Conservation (phyloP, 306 rosid species). For the Acacia confusa region DNA sequence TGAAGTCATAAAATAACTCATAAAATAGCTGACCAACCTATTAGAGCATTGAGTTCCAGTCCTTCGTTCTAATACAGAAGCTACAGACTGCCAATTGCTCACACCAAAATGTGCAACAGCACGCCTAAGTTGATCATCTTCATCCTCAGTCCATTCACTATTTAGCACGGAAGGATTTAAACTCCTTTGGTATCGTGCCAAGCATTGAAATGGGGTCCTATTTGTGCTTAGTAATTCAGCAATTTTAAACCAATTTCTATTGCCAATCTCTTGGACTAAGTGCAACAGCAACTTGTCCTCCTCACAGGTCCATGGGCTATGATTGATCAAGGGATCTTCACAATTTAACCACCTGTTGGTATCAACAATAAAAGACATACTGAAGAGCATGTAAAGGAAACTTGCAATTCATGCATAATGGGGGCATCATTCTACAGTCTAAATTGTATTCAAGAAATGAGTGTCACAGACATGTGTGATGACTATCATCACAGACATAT, state of each 20-base stretch:
- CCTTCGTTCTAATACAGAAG: conserved; percentile 81
- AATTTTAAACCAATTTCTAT: conserved; percentile 75
- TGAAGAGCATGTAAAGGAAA: conserved; percentile 19
- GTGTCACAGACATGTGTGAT: conserved; percentile 62
- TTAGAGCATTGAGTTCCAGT: conserved; percentile 96
- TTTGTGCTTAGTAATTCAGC: conserved; percentile 66
- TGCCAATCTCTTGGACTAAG: conserved; percentile 61
- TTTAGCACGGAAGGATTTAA: conserved; percentile 79
- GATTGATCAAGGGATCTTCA: conserved; percentile 91
- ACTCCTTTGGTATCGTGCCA: conserved; percentile 91
- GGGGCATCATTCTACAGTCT: conserved; percentile 18
- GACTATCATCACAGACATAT: conserved; percentile 63
- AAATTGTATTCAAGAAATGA: conserved; percentile 17
- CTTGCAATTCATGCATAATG: conserved; percentile 7
- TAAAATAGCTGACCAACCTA: conserved; percentile 59
- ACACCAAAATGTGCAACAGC: conserved; percentile 70
- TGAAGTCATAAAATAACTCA: not conserved
- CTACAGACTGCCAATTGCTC: conserved; percentile 82
- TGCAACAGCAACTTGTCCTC: conserved; percentile 78
- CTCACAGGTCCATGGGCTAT: conserved; percentile 55
- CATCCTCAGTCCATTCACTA: conserved; percentile 93
- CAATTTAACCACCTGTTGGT: conserved; percentile 82
- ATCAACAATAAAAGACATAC: conserved; percentile 30
- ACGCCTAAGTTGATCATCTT: conserved; percentile 72
- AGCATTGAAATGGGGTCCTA: conserved; percentile 93